A percentile compares a stretch with the other conserved stretches of the same genome.
phyloP scores from a whole-genome alignment of 768 basidiomycete genomes.

The Leccinum rimulosum region DNA sequence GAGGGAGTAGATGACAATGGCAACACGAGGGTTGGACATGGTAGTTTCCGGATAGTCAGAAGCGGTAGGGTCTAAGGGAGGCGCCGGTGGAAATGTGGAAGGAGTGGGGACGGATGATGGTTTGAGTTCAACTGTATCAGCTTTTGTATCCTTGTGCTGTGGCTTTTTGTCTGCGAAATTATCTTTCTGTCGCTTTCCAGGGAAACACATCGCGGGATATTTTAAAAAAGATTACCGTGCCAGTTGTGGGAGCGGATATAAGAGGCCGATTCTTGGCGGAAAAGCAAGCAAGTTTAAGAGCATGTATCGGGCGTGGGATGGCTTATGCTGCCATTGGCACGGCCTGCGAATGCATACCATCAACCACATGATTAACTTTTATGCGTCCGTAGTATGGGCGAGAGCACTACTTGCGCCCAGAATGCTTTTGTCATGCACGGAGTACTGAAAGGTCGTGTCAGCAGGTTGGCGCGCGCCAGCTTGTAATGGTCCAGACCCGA shows the following conservation, averaged over 20 bases:
- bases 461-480: background rate
- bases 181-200: conserved; percentile 36
- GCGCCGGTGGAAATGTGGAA: background rate
- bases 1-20: conserved; percentile 49
- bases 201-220: conserved; percentile 36
- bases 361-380: conserved; percentile 19
- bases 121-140: background rate
- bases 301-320: conserved; percentile 27
- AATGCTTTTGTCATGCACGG: conserved; percentile 13
- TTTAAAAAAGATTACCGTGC: background rate
- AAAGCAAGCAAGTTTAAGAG: background rate
- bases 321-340: background rate
- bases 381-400: conserved; percentile 6
- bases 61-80: background rate
- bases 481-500: conserved; percentile 1
- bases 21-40: conserved; percentile 36
- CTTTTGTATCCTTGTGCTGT: conserved; percentile 13
- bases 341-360: conserved; percentile 9
- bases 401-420: background rate
- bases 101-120: conserved; percentile 5
- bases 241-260: conserved; percentile 11
- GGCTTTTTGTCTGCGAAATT: conserved; percentile 32
- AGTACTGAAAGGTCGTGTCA: background rate
- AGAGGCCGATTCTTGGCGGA: background rate
- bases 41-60: background rate